Evolutionary conservation across 2,329 filamentous ascomycete genomes (phyloP).

Genomic region (Rachicladosporium sp.): DNA sequence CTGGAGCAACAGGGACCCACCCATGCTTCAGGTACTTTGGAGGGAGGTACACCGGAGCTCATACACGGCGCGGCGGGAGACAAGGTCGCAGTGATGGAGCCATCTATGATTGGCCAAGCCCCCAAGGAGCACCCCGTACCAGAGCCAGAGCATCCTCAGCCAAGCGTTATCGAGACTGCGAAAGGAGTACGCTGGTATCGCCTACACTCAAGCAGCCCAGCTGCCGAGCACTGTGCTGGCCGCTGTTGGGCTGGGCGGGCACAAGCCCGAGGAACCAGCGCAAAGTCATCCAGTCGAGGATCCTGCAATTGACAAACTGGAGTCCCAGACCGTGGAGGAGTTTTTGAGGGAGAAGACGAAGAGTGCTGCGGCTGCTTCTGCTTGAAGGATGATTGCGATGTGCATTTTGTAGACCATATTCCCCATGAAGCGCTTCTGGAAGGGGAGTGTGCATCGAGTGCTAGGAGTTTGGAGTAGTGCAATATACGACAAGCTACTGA

Average conservation of each 20-base stretch:
- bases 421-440: no score
- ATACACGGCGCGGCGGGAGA: conserved; percentile 33
- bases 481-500: background rate
- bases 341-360: conserved; percentile 22
- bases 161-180: conserved; percentile 31
- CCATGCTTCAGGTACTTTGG: conserved; percentile 31
- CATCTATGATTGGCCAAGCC: conserved; percentile 36
- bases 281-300: conserved; percentile 12
- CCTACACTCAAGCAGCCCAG: conserved; percentile 15
- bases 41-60: conserved; percentile 30
- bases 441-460: no score
- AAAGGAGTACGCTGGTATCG: conserved; percentile 26
- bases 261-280: conserved; percentile 14
- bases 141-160: conserved; percentile 17
- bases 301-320: conserved; percentile 19
- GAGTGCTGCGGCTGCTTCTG: conserved; percentile 5
- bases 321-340: conserved; percentile 23
- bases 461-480: background rate
- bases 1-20: conserved; percentile 31
- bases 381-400: background rate
- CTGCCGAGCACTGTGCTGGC: conserved; percentile 23
- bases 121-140: conserved; percentile 33
- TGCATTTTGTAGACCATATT: background rate
- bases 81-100: conserved; percentile 35
- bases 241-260: conserved; percentile 20